Conservation (phyloP, 177 flowering plant genomes). For the Vitis hybrid region DNA sequence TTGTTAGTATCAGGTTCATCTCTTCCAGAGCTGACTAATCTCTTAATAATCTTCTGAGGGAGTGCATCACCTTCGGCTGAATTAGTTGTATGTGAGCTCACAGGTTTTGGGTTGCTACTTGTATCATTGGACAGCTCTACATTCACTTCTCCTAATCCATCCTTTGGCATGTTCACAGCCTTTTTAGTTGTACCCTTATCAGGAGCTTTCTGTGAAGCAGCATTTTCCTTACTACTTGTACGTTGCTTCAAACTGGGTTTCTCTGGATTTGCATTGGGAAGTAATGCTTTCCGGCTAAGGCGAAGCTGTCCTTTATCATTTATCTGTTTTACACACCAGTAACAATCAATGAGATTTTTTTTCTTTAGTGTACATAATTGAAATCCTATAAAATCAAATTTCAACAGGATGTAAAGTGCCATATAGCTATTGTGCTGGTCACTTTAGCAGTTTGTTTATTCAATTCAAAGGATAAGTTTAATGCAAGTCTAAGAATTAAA, state of each 20-base stretch:
- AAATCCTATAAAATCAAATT: background rate
- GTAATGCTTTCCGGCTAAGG: constrained; percentile 78
- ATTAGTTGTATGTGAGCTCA: constrained; percentile 21
- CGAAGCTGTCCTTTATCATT: constrained; percentile 99
- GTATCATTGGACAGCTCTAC: constrained; percentile 23
- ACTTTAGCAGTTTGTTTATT: too few relatives aligned
- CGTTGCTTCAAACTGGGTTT: constrained; percentile 39
- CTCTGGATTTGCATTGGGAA: constrained; percentile 65
- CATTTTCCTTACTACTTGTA: constrained; percentile 34
- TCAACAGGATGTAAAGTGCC: too few relatives aligned
- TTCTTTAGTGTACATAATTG: background rate
- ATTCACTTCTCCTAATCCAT: constrained; percentile 21
- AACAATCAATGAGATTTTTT: background rate
- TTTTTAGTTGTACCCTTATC: constrained; percentile 30
- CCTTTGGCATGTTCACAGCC: constrained; percentile 23
- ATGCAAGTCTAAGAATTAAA: too few relatives aligned
- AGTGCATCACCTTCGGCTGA: constrained; percentile 20
- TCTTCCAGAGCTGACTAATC: constrained; percentile 29
- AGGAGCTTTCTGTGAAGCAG: constrained; percentile 26
- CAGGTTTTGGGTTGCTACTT: constrained; percentile 10
- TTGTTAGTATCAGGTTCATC: constrained; percentile 37
- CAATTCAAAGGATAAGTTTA: too few relatives aligned
- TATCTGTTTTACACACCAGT: constrained; percentile 41
- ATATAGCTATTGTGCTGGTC: too few relatives aligned
- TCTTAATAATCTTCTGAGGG: constrained; percentile 38